Evolutionary conservation across 345 rosid genomes (phyloP).

Genomic region (Bretschneidera sinensis): DNA sequence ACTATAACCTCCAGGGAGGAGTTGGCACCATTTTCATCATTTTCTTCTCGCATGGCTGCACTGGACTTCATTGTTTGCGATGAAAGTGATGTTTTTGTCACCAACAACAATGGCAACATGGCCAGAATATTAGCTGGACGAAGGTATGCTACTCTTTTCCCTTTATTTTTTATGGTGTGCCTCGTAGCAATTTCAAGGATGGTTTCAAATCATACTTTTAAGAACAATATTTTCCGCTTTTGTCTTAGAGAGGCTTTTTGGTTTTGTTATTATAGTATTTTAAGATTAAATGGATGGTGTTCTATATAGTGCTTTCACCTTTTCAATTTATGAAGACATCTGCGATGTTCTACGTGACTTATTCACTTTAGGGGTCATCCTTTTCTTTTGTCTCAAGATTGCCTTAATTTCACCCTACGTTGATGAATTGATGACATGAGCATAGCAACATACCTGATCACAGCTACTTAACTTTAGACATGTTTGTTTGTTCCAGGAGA

Average conservation of each 20-base stretch:
- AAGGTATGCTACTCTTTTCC: conserved; percentile 40
- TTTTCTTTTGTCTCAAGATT: background rate
- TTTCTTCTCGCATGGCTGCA: conserved; percentile 94
- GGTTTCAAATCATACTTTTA: background rate
- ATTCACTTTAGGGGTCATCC: too few species aligned
- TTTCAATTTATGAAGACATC: background rate
- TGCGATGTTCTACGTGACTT: too few species aligned
- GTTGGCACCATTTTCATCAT: conserved; percentile 57
- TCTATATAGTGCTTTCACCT: background rate
- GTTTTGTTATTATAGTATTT: background rate
- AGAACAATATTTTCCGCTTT: background rate
- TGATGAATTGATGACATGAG: too few species aligned
- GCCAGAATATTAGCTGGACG: conserved; percentile 91
- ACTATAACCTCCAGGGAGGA: conserved; percentile 68
- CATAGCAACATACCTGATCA: too few species aligned
- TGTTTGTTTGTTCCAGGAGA: conserved; percentile 46
- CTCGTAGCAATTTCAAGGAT: too few species aligned
- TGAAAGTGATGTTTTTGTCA: conserved; percentile 83
- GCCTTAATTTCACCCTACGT: too few species aligned
- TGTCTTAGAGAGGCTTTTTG: too few species aligned
- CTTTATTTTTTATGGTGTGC: background rate
- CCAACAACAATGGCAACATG: conserved; percentile 98
- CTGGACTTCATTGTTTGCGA: conserved; percentile 91
- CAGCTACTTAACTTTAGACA: too few species aligned
- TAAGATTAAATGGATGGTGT: too few species aligned